phyloP scores from a whole-genome alignment of 2,329 filamentous ascomycete species.

The Gaeumannomyces sp. region DNA sequence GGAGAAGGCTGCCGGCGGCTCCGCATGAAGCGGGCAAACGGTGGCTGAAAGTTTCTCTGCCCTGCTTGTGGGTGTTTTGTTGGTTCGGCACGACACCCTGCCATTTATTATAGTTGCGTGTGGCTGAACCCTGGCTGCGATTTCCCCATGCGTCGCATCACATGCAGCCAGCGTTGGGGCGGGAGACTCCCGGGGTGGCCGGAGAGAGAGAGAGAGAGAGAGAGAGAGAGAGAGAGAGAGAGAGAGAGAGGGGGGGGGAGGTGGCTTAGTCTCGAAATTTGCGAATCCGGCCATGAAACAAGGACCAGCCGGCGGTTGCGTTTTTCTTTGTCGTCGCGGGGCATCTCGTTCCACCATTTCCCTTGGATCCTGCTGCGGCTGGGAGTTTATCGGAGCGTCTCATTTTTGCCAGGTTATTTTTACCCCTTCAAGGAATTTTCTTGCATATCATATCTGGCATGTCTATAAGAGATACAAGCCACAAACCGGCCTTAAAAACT shows the following conservation, averaged over 20 bases:
- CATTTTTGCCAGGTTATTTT: not conserved
- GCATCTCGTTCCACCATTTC: not conserved
- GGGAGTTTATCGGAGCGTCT: not conserved
- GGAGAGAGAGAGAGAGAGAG: not conserved
- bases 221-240: not conserved
- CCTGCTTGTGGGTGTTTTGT: not conserved
- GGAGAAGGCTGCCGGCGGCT: conserved; percentile 35
- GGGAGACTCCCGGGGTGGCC: not conserved
- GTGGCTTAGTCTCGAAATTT: not conserved
- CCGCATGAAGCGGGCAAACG: not conserved
- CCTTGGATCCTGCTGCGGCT: not conserved
- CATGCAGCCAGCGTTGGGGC: too few species aligned
- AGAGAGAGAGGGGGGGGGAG: not conserved
- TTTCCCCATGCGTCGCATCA: not conserved
- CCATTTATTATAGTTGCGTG: not conserved
- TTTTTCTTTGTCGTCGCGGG: not conserved
- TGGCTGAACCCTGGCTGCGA: not conserved
- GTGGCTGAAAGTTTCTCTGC: not conserved
- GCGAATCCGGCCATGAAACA: not conserved
- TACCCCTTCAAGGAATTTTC: not conserved
- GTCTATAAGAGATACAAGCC: not conserved
- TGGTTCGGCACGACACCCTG: too few species aligned
- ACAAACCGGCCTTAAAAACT: not conserved
- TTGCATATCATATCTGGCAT: not conserved
- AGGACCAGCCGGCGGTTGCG: not conserved